Evolutionary conservation across 176 grass and related monocot genomes (phyloP).

Genomic region (Tuctoria greenei): DNA sequence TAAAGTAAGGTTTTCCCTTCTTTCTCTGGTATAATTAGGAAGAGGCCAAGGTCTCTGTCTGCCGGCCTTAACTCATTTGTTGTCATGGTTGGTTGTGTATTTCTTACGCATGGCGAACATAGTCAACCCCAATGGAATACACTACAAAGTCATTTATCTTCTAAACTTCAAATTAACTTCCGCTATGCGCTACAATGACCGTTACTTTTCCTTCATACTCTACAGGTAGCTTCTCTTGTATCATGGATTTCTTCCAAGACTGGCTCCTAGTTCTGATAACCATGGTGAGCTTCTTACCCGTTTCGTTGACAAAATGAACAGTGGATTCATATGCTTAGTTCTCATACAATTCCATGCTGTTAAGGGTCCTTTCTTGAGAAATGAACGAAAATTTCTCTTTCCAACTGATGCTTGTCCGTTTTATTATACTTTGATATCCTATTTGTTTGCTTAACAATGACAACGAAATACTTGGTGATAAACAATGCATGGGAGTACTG

Average conservation of each 20-base stretch:
- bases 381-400: slow-evolving; percentile 24
- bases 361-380: slow-evolving; percentile 15
- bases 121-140: neutral
- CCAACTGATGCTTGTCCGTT: neutral
- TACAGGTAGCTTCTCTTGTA: neutral
- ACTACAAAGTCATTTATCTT: neutral
- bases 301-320: neutral
- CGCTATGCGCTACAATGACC: neutral
- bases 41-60: slow-evolving; percentile 29
- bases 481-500: slow-evolving; percentile 28
- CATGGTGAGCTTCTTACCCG: neutral
- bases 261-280: neutral
- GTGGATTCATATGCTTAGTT: neutral
- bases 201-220: neutral
- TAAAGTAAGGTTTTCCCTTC: slow-evolving; percentile 24
- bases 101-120: slow-evolving; percentile 7
- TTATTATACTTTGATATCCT: slow-evolving; percentile 17
- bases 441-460: slow-evolving; percentile 20
- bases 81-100: slow-evolving; percentile 31
- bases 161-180: neutral
- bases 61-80: slow-evolving; percentile 47
- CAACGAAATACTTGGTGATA: slow-evolving; percentile 5
- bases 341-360: neutral
- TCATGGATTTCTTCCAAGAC: neutral
- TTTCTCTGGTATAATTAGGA: slow-evolving; percentile 26